Conservation (phyloP, 495 filamentous ascomycete species). For the Neurospora discreta region DNA sequence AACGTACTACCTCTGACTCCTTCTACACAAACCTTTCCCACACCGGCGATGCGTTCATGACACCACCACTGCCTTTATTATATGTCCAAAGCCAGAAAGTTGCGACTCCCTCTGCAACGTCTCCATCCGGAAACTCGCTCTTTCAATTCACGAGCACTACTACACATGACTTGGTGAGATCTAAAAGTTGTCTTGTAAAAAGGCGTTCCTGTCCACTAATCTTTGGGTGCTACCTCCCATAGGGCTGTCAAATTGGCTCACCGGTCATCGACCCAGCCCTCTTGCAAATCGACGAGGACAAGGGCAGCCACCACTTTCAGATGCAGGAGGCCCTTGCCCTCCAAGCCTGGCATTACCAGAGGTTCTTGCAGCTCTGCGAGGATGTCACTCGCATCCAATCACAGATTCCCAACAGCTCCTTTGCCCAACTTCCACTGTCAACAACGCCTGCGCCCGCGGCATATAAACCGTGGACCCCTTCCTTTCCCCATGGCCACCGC, state of each 20-base stretch:
- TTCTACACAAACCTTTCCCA: background rate
- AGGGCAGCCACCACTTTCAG: background rate
- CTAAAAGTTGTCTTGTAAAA: background rate
- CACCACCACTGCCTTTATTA: background rate
- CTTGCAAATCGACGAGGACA: background rate
- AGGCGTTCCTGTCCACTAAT: background rate
- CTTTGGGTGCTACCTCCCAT: background rate
- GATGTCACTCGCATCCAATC: background rate
- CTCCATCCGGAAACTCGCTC: background rate
- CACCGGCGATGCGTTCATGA: background rate
- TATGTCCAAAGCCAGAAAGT: background rate
- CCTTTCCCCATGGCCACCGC: too few species aligned
- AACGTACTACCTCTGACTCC: background rate
- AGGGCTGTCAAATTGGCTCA: background rate
- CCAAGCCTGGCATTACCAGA: background rate
- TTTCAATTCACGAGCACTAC: background rate
- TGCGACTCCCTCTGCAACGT: background rate
- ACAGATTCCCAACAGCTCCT: background rate
- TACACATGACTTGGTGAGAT: background rate
- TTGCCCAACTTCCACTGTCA: too few species aligned
- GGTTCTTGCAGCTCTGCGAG: background rate
- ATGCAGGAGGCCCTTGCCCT: background rate
- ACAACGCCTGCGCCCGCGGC: background rate
- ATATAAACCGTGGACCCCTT: background rate
- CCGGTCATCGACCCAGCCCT: background rate